Percentiles rank a stretch among this genome's conserved stretches.
Conservation (phyloP, 106 monocot species). For the Xerophyta viscosa region DNA sequence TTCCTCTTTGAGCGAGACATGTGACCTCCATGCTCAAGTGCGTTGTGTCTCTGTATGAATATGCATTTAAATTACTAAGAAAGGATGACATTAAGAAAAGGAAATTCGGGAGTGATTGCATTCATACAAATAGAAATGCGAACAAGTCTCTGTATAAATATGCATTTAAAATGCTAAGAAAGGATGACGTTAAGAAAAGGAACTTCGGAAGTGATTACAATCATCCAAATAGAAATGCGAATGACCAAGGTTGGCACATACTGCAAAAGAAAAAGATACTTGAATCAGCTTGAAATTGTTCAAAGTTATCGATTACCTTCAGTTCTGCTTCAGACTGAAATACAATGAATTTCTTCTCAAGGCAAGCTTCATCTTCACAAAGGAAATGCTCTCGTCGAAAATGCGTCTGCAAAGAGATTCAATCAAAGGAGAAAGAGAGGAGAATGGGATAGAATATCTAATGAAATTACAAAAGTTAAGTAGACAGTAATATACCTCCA, state of each 20-base stretch:
- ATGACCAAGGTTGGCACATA: not conserved
- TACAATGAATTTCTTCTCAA: conserved; percentile 86
- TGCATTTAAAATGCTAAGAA: not conserved
- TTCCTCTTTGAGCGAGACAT: conserved; percentile 95
- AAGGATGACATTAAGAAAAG: too few relatives aligned
- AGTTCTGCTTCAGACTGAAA: conserved; percentile 84
- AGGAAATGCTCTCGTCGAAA: conserved; percentile 90
- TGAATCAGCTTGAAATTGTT: not conserved
- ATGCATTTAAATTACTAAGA: not conserved
- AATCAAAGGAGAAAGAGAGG: not conserved
- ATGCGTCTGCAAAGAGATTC: conserved; percentile 43
- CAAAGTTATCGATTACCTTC: conserved; percentile 40
- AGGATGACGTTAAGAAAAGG: too few relatives aligned
- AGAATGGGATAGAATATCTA: too few relatives aligned
- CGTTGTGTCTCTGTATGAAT: conserved; percentile 73
- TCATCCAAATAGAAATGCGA: not conserved
- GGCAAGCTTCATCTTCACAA: conserved; percentile 78
- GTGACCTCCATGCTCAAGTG: conserved; percentile 77
- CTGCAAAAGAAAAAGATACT: not conserved
- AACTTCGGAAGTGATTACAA: too few relatives aligned
- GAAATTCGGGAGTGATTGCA: too few relatives aligned
- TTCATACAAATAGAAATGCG: not conserved
- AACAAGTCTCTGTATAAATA: conserved; percentile 39
- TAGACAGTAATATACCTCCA: conserved; percentile 46
- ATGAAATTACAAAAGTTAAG: too few relatives aligned